A percentile compares a stretch with the other conserved stretches of the same genome.
phyloP scores from a whole-genome alignment of 345 rosid species.

The Microthlaspi erraticum region DNA sequence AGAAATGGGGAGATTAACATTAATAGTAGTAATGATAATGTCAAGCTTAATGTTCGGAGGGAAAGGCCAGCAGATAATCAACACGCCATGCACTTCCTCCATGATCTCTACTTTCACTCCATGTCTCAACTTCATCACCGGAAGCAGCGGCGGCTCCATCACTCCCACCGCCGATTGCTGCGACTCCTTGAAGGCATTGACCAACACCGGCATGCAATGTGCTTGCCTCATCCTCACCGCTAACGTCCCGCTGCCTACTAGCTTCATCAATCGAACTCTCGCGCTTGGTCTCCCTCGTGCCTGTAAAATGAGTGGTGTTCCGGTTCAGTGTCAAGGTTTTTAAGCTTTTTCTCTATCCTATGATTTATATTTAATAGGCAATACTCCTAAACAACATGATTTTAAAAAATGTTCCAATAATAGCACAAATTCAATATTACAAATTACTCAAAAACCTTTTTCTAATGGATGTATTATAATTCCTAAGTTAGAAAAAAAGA shows the following conservation, averaged over 20 bases:
- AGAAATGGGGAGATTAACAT: constrained; percentile 17
- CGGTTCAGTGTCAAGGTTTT: constrained; percentile 76
- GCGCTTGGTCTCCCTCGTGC: constrained; percentile 73
- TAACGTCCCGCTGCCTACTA: constrained; percentile 68
- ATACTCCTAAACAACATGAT: too few relatives aligned
- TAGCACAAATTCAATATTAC: too few relatives aligned
- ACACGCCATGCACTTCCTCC: constrained; percentile 77
- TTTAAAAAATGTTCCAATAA: too few relatives aligned
- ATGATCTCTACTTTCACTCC: constrained; percentile 84
- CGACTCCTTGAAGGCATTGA: constrained; percentile 56
- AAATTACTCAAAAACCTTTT: too few relatives aligned
- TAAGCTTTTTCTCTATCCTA: not conserved
- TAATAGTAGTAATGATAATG: constrained; percentile 35
- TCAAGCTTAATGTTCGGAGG: constrained; percentile 44
- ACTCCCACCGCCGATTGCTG: constrained; percentile 76
- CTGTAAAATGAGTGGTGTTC: constrained; percentile 67
- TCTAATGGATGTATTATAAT: too few relatives aligned
- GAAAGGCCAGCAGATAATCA: constrained; percentile 68
- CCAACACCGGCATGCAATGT: constrained; percentile 62
- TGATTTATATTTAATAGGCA: not conserved
- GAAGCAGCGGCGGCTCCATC: constrained; percentile 63
- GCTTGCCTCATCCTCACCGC: constrained; percentile 75
- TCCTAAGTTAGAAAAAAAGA: too few relatives aligned
- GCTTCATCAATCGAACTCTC: constrained; percentile 58
- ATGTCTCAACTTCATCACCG: constrained; percentile 76